Evolutionary conservation across 1,139 yeast species (phyloP), one percentile per base, ranked within the genome.

Genomic region (Lodderomyces metapsilosis): DNA sequence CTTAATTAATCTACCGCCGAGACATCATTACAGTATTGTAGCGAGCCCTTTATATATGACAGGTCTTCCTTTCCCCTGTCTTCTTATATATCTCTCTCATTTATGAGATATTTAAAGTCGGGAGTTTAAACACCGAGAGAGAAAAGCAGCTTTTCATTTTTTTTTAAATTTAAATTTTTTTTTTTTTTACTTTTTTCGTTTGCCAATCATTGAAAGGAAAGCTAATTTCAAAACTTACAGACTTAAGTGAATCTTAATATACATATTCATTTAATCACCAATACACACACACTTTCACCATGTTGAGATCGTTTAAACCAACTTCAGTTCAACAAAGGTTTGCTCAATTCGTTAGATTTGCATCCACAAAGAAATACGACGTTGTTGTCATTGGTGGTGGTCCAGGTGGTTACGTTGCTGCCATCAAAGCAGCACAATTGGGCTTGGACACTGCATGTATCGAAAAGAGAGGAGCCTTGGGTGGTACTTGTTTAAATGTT

Each of bases 331-430:
- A 28, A 17, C 38, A 34, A 16, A 47, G 35, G 38, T 46, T 44
- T 27, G 31, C 47, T 17, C 66, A 63, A 49, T 68, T 68, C 51
- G 62, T 64, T 44, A 67, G 75, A 62, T 63, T 51, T 48, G 67
- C 64, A 39, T 67, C 74, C 15, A 51, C 66, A 47, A 69, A 88
- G 64, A 69, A 87, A 64, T 94, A 88, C 63, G 98, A 92, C 59
- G 81, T 91, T 45, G 95, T 91, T 43, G 88, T 94, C 54, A 86
- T 94, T 60, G 99, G 99, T 54, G 98, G 97, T 58, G 99, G 99
- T 45, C 99, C 99, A 52, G 99, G 98, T 66, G 99, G 99, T 50
- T 87, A 87, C 61, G 95, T 94, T 53, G 98, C 98, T 44, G 98
- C 99, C 59, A 94, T 94, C 65, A 91, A 88, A 69, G 97, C 97